Evolutionary conservation across 1,284 basidiomycete genomes (phyloP).

Genomic region (Melampsora americana): DNA sequence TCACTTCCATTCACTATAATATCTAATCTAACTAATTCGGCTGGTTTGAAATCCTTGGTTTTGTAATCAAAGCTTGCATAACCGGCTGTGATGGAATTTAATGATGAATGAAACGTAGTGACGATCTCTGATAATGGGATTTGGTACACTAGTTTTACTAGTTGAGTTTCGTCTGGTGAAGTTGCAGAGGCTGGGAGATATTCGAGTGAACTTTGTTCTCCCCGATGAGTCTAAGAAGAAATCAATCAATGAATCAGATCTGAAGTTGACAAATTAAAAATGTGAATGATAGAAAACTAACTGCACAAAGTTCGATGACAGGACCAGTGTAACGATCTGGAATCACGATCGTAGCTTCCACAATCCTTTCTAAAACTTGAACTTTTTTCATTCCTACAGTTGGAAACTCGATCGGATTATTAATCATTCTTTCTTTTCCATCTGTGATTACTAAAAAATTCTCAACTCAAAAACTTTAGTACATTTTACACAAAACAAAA

Average conservation of each 20-base stretch:
- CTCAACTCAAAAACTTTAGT: background rate
- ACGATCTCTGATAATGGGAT: conserved; percentile 88
- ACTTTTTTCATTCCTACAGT: conserved; percentile 63
- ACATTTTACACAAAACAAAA: conserved; percentile 1
- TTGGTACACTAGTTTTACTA: conserved; percentile 58
- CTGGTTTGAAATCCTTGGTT: conserved; percentile 52
- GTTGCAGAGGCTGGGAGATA: conserved; percentile 46
- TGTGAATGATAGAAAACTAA: conserved; percentile 17
- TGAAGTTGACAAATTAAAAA: background rate
- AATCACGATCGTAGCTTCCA: conserved; percentile 69
- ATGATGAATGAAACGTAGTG: conserved; percentile 84
- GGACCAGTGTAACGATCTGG: conserved; percentile 68
- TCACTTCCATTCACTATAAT: conserved; percentile 29
- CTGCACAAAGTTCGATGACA: conserved; percentile 85
- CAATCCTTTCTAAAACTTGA: conserved; percentile 77
- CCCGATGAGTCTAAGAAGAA: conserved; percentile 47
- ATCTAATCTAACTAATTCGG: conserved; percentile 32
- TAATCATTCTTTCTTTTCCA: conserved; percentile 65
- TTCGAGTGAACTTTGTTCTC: conserved; percentile 48
- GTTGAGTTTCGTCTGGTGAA: conserved; percentile 20
- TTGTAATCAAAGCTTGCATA: conserved; percentile 65
- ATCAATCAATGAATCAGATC: background rate
- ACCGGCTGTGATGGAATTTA: conserved; percentile 62
- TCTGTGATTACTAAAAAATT: conserved; percentile 52
- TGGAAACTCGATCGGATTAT: conserved; percentile 90